Conservation (phyloP, 129 eudicot species). For the Calendula officinalis region DNA sequence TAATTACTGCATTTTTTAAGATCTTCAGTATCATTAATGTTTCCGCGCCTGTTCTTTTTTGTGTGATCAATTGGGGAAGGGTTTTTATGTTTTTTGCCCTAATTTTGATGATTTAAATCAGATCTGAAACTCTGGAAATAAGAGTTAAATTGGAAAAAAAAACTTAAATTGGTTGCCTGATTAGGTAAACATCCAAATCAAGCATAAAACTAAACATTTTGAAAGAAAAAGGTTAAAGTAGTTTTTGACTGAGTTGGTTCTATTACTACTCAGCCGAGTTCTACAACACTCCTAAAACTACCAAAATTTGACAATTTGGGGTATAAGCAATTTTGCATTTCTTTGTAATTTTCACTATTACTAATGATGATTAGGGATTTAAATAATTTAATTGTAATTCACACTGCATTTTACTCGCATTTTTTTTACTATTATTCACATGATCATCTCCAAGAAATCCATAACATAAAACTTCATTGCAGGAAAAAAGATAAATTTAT, state of each 20-base stretch:
- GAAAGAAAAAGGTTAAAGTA: too few relatives aligned
- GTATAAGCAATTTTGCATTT: too few relatives aligned
- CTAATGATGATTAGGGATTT: neutral
- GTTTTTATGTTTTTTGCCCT: slow-evolving; percentile 10
- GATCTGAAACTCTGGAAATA: neutral
- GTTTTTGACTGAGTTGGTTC: neutral
- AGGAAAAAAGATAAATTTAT: slow-evolving; percentile 15
- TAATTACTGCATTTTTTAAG: slow-evolving; percentile 18
- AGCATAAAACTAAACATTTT: neutral
- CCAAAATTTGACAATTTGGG: too few relatives aligned
- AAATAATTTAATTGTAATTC: neutral
- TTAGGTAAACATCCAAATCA: slow-evolving; percentile 10
- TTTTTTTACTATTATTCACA: neutral
- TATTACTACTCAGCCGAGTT: neutral
- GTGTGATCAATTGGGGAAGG: neutral
- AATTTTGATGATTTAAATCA: neutral
- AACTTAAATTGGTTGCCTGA: slow-evolving; percentile 1
- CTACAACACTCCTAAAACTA: neutral
- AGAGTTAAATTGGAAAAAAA: slow-evolving; percentile 13
- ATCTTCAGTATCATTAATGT: slow-evolving; percentile 8
- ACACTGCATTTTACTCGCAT: neutral
- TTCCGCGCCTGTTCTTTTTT: neutral
- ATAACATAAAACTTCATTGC: slow-evolving; percentile 12
- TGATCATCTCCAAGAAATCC: neutral
- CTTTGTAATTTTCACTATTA: too few relatives aligned